Evolutionary conservation across 108 stramenopile genomes (phyloP).

Genomic region (Cylindrotheca closterium): DNA sequence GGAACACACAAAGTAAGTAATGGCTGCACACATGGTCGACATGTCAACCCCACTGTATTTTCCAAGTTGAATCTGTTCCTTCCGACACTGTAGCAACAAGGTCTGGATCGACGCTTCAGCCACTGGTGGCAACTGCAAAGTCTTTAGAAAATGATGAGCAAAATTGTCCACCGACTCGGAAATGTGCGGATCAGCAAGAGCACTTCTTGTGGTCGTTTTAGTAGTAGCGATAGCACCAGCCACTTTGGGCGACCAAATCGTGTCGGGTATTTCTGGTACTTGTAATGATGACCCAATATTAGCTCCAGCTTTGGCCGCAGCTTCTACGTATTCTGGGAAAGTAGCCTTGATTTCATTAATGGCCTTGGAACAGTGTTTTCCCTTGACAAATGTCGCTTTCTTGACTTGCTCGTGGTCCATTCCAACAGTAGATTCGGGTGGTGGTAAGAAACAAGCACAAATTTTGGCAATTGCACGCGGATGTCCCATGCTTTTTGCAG

Average conservation of each 20-base stretch:
- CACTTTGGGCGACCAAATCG: background rate
- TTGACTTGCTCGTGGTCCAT: background rate
- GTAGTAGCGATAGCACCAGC: background rate
- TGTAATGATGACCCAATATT: too few relatives aligned
- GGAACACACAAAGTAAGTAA: slow-evolving; percentile 44
- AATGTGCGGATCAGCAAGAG: too few relatives aligned
- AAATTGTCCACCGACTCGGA: too few relatives aligned
- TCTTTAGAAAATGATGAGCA: slow-evolving; percentile 44
- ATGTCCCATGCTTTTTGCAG: slow-evolving; percentile 34
- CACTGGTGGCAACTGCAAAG: slow-evolving; percentile 51
- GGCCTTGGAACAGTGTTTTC: slow-evolving; percentile 55
- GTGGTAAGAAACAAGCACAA: slow-evolving; percentile 29
- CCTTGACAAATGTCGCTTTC: slow-evolving; percentile 28
- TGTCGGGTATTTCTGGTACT: background rate
- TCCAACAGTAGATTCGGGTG: background rate
- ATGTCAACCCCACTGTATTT: slow-evolving; percentile 29
- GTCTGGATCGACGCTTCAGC: slow-evolving; percentile 47
- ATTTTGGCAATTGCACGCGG: slow-evolving; percentile 44
- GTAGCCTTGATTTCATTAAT: slow-evolving; percentile 46
- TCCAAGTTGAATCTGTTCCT: slow-evolving; percentile 27
- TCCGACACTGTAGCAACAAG: slow-evolving; percentile 32
- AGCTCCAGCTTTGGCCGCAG: too few relatives aligned
- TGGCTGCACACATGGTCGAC: slow-evolving; percentile 39
- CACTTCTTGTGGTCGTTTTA: slow-evolving; percentile 6
- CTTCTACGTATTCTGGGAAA: slow-evolving; percentile 59